A percentile compares a stretch with the other conserved stretches of the same genome.
These are phyloP conservation scores for Colletotrichum camelliae DNA, from an alignment of 2,329 filamentous ascomycete genomes.

Conservation along the genomic window DNA sequence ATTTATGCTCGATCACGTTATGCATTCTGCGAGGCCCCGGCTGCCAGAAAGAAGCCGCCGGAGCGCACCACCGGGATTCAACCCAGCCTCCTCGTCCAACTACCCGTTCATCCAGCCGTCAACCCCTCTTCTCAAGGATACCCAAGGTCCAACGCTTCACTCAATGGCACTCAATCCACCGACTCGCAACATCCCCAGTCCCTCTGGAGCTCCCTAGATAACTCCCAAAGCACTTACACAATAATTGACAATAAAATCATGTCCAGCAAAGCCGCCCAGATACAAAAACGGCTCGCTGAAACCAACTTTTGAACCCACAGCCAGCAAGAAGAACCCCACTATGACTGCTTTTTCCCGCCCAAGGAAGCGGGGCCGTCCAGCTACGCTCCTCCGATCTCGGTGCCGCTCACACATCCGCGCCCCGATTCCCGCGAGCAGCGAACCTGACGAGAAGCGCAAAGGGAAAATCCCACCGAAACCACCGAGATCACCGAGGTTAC, in stretches of 20 bases:
- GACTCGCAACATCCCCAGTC: background rate
- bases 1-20: background rate
- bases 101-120: background rate
- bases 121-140: background rate
- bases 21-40: background rate
- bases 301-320: background rate
- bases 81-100: background rate
- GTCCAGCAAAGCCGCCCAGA: background rate
- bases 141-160: background rate
- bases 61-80: background rate
- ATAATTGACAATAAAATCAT: background rate
- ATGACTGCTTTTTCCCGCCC: background rate
- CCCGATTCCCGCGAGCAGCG: constrained; percentile 1
- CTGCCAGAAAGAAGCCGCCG: background rate
- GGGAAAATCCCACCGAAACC: background rate
- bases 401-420: background rate
- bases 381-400: constrained; percentile 10
- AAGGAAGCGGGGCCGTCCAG: background rate
- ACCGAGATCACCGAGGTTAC: background rate
- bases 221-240: background rate
- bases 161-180: background rate
- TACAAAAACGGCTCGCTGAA: background rate
- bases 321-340: background rate
- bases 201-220: background rate
- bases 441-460: background rate